A percentile compares a stretch with the other conserved stretches of the same genome.
phyloP scores from a whole-genome alignment of 1,139 yeast species.

The Saccharomyces pastorianus region DNA sequence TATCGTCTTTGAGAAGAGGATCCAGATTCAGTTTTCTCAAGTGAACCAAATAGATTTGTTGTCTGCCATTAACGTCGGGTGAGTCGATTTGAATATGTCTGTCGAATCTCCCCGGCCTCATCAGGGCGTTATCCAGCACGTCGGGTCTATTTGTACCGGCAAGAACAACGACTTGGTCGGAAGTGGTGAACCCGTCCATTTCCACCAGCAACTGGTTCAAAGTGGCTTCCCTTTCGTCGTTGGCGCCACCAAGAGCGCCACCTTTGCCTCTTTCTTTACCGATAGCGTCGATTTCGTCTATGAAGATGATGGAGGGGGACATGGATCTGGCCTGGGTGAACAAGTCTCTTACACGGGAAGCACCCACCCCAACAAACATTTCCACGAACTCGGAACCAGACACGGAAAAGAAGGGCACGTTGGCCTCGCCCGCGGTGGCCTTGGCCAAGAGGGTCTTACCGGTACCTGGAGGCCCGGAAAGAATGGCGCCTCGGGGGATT shows the following conservation, averaged over 20 bases:
- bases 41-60: conserved; percentile 83
- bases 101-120: conserved; percentile 97
- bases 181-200: conserved; percentile 23
- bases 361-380: conserved; percentile 99
- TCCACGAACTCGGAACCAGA: conserved; percentile 98
- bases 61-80: conserved; percentile 90
- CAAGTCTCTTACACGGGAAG: conserved; percentile 90
- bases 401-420: conserved; percentile 89
- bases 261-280: no score
- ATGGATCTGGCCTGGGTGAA: conserved; percentile 86
- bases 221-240: no score
- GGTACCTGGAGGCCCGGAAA: no score
- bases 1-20: conserved; percentile 24
- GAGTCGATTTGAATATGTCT: conserved; percentile 85
- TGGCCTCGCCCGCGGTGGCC: conserved; percentile 98
- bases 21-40: conserved; percentile 54
- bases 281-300: no score
- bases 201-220: no score
- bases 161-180: conserved; percentile 89
- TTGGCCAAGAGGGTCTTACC: conserved; percentile 79
- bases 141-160: conserved; percentile 98
- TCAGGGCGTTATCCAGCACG: conserved; percentile 80
- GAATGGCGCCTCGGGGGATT: conserved; percentile 70
- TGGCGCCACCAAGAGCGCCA: no score
- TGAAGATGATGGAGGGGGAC: conserved; percentile 53